These are phyloP conservation scores for Lentinula boryana DNA, from an alignment of 768 basidiomycete species.

Conservation along the genomic window DNA sequence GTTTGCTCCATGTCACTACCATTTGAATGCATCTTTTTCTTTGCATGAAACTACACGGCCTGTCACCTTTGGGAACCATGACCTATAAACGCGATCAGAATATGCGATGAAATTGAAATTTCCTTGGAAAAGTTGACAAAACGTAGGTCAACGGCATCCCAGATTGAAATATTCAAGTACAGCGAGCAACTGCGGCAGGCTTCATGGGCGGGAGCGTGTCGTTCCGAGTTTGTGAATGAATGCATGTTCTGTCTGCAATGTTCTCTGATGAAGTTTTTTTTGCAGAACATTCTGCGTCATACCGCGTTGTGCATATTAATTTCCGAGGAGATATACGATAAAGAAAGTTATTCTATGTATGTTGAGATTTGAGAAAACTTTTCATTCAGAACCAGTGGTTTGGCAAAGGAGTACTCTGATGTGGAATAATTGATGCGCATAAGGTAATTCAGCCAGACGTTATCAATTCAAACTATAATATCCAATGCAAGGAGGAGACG, in stretches of 20 bases:
- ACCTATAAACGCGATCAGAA: background rate
- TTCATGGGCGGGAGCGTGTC: background rate
- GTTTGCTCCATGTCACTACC: background rate
- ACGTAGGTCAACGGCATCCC: background rate
- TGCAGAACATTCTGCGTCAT: background rate
- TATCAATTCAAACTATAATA: background rate
- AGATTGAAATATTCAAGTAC: background rate
- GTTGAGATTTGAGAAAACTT: background rate
- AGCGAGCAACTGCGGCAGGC: background rate
- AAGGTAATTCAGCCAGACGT: background rate
- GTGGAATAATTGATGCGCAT: background rate
- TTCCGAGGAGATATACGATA: conserved; percentile 1
- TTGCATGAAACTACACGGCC: background rate
- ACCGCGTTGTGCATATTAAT: background rate
- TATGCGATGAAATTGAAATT: background rate
- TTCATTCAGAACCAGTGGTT: background rate
- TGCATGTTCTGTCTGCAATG: background rate
- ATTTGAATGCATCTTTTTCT: background rate
- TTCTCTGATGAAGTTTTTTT: background rate
- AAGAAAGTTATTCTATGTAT: background rate
- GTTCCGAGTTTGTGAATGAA: background rate
- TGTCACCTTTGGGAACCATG: background rate
- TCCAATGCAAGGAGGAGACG: background rate
- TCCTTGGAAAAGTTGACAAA: background rate
- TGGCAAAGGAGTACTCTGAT: background rate